A percentile compares a stretch with the other conserved stretches of the same genome.
phyloP scores from a whole-genome alignment of 371 early-diverging fungal species.

The Choanephora cucurbitarum region DNA sequence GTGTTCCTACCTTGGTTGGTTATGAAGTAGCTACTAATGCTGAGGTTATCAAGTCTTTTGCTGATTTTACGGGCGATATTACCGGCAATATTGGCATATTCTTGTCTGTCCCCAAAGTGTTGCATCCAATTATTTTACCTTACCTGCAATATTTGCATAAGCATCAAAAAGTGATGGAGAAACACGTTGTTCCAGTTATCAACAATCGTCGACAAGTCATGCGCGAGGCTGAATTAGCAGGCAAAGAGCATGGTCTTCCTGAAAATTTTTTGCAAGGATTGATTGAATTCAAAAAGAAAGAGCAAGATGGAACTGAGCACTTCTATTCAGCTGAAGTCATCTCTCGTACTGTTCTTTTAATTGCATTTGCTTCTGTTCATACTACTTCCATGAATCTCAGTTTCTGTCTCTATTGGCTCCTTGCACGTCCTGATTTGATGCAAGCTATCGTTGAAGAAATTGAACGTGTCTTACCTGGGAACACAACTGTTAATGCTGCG shows the following conservation, averaged over 20 bases:
- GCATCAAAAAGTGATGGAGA: slow-evolving; percentile 32
- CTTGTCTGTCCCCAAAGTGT: slow-evolving; percentile 18
- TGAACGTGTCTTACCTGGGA: slow-evolving; percentile 24
- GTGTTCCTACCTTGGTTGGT: slow-evolving; percentile 39
- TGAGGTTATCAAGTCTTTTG: slow-evolving; percentile 37
- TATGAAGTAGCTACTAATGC: slow-evolving; percentile 26
- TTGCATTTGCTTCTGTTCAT: slow-evolving; percentile 47
- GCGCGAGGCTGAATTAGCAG: slow-evolving; percentile 10
- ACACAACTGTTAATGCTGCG: slow-evolving; percentile 24
- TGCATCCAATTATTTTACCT: slow-evolving; percentile 31
- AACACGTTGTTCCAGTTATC: slow-evolving; percentile 26
- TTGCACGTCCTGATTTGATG: slow-evolving; percentile 37
- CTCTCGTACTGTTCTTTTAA: slow-evolving; percentile 23
- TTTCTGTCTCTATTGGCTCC: slow-evolving; percentile 34
- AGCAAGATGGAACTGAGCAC: slow-evolving; percentile 12
- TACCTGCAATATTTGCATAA: slow-evolving; percentile 24
- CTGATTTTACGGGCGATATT: slow-evolving; percentile 39
- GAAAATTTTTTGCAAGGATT: slow-evolving; percentile 32
- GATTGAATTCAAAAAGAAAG: slow-evolving; percentile 22
- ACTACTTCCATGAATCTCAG: slow-evolving; percentile 33
- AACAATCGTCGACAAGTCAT: slow-evolving; percentile 17
- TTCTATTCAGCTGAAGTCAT: slow-evolving; percentile 20
- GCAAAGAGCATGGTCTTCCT: slow-evolving; percentile 1
- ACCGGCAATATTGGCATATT: slow-evolving; percentile 28
- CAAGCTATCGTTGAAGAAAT: slow-evolving; percentile 29